Evolutionary conservation across 768 basidiomycete genomes (phyloP), one percentile per base, ranked within the genome.

Genomic region (Boletus coccyginus): DNA sequence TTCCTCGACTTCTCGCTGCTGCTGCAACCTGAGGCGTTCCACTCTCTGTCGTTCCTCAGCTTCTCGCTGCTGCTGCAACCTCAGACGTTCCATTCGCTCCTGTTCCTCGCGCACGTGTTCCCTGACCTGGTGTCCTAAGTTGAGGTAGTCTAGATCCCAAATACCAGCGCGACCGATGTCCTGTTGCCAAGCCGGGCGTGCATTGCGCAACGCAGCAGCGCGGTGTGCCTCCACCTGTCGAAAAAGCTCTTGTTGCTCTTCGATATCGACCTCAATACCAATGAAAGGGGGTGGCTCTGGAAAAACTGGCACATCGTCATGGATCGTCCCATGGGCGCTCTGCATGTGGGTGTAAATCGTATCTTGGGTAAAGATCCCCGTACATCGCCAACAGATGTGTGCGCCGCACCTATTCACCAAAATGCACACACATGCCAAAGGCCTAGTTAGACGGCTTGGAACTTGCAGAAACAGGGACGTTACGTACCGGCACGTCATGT

Each of bases 401-500:
- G n/a, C 53, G 47, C 81, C 77, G 66, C 90, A 92, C 46, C 80
- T 85, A 35, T 21, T 10, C 17, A 32, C 24, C 24, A 2, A n/a
- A 1, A n/a, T 43, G 11, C 21, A 24, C 17, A 17, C 31, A 32
- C 35, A 35, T n/a, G 10, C 5, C 0, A 1, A 40, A 9, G 14
- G 5, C 17, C 43, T 0, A n/a, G 32, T 33, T 5, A 16, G 11
- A 24, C 16, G 0, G 6, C 21, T 24, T 13, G 16, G 3, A 17
- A 17, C 14, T n/a, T 13, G 17, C 2, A 32, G 9, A 2, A 24
- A 46, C 3, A 7, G 46, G 10, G 27, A 50, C 4, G 14, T 16
- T 8, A 31, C 68, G 16, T 51, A 70, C 69, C 41, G 73, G 70
- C 90, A 92, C 16, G 79, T 82, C 77, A 92, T 84, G 69, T 92